Evolutionary conservation across 306 rosid species (phyloP).

Genomic region (Lupinus albus): DNA sequence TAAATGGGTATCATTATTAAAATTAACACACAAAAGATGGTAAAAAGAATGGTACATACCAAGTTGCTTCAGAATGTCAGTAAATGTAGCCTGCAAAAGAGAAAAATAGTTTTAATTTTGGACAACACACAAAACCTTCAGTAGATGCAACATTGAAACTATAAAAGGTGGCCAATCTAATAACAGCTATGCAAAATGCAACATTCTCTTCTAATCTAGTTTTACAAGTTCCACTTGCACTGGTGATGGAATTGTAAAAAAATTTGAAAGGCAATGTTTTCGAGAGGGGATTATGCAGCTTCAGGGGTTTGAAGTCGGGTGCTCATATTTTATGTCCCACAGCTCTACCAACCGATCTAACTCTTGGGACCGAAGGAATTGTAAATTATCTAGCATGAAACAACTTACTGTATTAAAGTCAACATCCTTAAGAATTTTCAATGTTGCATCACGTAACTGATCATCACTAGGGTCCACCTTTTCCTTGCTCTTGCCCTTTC

Average conservation of each 20-base stretch:
- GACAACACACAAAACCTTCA: background rate
- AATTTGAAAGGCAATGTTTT: no score
- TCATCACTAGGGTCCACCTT: constrained; percentile 65
- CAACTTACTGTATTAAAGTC: constrained; percentile 89
- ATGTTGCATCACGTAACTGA: constrained; percentile 73
- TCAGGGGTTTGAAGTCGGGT: no score
- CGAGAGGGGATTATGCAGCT: no score
- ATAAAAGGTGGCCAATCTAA: background rate
- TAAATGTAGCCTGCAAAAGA: constrained; percentile 73
- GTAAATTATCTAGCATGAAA: no score
- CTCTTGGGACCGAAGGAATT: no score
- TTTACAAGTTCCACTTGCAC: background rate
- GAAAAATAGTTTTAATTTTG: background rate
- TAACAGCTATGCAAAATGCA: background rate
- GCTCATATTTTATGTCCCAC: no score
- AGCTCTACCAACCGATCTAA: background rate
- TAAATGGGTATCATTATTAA: background rate
- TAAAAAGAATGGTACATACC: constrained; percentile 43
- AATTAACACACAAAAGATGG: background rate
- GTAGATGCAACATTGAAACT: background rate
- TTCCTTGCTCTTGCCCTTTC: constrained; percentile 73
- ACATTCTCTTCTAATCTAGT: background rate
- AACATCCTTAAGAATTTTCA: constrained; percentile 89
- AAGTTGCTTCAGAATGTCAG: constrained; percentile 73
- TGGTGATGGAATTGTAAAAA: background rate